Base-by-base conservation (phyloP, 345 rosid genomes). In the Salix purpurea region DNA sequence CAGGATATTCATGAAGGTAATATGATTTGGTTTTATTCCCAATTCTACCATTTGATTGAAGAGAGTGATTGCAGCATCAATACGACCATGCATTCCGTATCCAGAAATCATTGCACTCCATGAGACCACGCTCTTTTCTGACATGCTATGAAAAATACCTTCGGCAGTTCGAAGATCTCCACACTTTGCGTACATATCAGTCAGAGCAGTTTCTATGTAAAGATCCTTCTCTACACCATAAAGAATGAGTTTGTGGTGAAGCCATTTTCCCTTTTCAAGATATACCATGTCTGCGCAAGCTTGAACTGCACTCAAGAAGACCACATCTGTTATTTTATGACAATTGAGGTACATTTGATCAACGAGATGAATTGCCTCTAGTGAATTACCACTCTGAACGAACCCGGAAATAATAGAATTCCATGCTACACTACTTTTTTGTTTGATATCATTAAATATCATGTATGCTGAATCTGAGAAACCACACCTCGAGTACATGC, bases 1-100 rank as follows among this genome's bases (percentile, higher is more conserved):
- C 28, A 90, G 85, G 46, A 95, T 71, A 73, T 92, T 95, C 91
- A 87, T 93, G 92, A 93, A 93, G 75, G 91, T 90, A 74, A 91
- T 81, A 58, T 88, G 87, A 71, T 93, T 95, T 24, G 99, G 97
- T 79, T 84, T 76, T 14, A 81, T 82, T 61, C 97, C 90, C 1
- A 85, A 83, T 42, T 83, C 82, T 61, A 93, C 81, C 97, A 94
- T 90, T 78, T 82, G 83, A 46, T 70, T 72, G 79, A 94, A 88
- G n/a, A 85, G 82, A 6, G 90, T 86, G 71, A 91, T 74, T 14
- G 97, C 92, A 0, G 86, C 72, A 70, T 78, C 75, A 1, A 88
- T 75, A 75, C 78, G 73, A 48, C 97, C 97, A n/a, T 94, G 97
- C 78, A 90, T 85, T 72, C 97, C 98, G 66, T 88, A 90, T 46